Conservation (phyloP, 2,329 filamentous ascomycete genomes). For the Metarhizium anisopliae region DNA sequence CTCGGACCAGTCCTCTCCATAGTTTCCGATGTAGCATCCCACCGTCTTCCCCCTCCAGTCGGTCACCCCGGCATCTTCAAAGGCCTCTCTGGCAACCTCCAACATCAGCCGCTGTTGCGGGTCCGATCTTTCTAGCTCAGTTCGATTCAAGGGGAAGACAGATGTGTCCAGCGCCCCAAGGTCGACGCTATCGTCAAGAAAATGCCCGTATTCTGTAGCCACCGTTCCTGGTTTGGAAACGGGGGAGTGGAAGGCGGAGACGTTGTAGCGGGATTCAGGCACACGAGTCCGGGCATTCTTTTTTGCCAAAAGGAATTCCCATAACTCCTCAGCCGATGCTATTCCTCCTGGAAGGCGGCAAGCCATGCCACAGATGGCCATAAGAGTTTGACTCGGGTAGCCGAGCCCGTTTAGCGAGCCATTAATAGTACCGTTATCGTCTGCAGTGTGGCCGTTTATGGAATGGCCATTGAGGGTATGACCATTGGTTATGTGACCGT, state of each 20-base stretch:
- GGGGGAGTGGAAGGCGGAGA: background rate
- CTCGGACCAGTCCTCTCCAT: conserved; percentile 19
- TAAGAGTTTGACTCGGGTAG: background rate
- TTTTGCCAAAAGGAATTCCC: conserved; percentile 5
- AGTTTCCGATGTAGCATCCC: conserved; percentile 20
- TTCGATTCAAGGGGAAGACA: conserved; percentile 20
- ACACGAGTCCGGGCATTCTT: conserved; percentile 2
- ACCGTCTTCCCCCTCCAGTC: conserved; percentile 16
- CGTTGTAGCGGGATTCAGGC: background rate
- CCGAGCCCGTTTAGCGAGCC: too few species aligned
- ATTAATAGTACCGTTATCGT: too few species aligned
- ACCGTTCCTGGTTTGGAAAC: background rate
- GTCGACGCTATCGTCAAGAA: conserved; percentile 13
- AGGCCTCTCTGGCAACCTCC: conserved; percentile 19
- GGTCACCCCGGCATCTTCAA: conserved; percentile 17
- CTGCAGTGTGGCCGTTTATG: too few species aligned
- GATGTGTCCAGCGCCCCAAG: conserved; percentile 18
- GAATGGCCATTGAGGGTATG: too few species aligned
- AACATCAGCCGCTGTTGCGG: conserved; percentile 19
- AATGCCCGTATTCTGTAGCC: conserved; percentile 15
- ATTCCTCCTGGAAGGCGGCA: conserved; percentile 7
- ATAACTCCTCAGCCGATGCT: conserved; percentile 2
- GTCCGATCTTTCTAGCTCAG: conserved; percentile 21
- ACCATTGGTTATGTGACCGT: too few species aligned
- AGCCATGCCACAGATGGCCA: conserved; percentile 10